Evolutionary conservation across 1,284 basidiomycete genomes (phyloP).

Genomic region (Phlebopus sp.): DNA sequence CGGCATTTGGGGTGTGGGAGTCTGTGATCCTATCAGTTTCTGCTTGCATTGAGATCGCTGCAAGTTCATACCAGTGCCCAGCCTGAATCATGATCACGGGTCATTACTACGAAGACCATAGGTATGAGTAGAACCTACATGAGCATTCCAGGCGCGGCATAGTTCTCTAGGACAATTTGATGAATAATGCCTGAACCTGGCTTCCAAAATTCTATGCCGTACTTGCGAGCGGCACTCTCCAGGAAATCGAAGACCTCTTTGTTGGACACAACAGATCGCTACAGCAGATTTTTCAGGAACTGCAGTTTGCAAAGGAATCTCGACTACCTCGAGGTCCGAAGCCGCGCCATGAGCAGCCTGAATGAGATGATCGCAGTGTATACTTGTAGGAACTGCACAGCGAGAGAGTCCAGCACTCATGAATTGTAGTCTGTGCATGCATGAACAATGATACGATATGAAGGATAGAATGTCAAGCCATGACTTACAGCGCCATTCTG

Average conservation of each 20-base stretch:
- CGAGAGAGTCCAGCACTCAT: conserved; percentile 92
- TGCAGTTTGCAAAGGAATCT: not conserved
- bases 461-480: not conserved
- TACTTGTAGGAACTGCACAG: conserved; percentile 82
- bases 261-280: conserved; percentile 87
- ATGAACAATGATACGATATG: conserved; percentile 10
- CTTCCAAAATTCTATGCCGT: conserved; percentile 94
- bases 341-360: conserved; percentile 86
- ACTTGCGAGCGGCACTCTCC: conserved; percentile 92
- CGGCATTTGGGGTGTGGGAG: conserved; percentile 98
- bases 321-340: conserved; percentile 70
- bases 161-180: conserved; percentile 98
- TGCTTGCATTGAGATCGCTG: not conserved
- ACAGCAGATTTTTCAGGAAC: conserved; percentile 6
- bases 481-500: conserved; percentile 75
- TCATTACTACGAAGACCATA: conserved; percentile 7
- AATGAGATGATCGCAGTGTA: conserved; percentile 98
- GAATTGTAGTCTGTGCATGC: conserved; percentile 80
- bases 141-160: conserved; percentile 86
- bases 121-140: conserved; percentile 49
- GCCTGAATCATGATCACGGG: conserved; percentile 42
- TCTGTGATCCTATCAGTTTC: conserved; percentile 48
- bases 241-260: conserved; percentile 98
- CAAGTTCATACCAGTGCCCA: conserved; percentile 61
- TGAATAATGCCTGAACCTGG: conserved; percentile 97